Evolutionary conservation across 306 rosid genomes (phyloP).

Genomic region (Mucuna pruriens): DNA sequence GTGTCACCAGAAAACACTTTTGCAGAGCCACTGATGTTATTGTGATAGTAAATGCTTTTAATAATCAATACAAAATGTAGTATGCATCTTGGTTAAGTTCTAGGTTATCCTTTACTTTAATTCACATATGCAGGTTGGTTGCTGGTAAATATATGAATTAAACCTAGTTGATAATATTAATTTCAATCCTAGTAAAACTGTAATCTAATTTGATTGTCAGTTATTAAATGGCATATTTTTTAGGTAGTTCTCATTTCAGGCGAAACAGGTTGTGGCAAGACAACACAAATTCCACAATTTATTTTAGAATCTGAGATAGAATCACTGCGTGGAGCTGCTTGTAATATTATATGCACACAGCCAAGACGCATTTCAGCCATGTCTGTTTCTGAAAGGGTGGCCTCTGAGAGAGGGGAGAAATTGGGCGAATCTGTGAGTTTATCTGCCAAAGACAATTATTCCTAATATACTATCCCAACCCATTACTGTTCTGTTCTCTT

Average conservation of each 20-base stretch:
- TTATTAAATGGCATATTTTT: slow-evolving; percentile 28
- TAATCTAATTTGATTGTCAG: slow-evolving; percentile 20
- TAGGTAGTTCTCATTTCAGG: slow-evolving; percentile 91
- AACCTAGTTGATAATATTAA: slow-evolving; percentile 3
- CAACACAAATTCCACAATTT: slow-evolving; percentile 97
- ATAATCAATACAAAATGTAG: background rate
- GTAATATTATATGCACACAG: slow-evolving; percentile 92
- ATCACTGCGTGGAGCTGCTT: slow-evolving; percentile 72
- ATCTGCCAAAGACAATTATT: slow-evolving; percentile 36
- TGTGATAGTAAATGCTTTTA: background rate
- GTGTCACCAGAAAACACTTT: background rate
- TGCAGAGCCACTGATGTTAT: background rate
- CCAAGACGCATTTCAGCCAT: slow-evolving; percentile 97
- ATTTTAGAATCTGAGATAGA: slow-evolving; percentile 91
- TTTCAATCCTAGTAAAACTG: background rate
- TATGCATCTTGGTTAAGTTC: background rate
- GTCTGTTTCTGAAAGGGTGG: slow-evolving; percentile 97
- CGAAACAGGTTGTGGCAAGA: slow-evolving; percentile 99
- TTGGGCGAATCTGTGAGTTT: slow-evolving; percentile 96
- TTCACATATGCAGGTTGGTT: slow-evolving; percentile 22
- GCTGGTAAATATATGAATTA: slow-evolving; percentile 23
- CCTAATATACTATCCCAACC: slow-evolving; percentile 2
- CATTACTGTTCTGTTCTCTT: slow-evolving; percentile 23
- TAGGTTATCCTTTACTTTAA: slow-evolving; percentile 16
- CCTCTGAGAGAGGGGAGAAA: slow-evolving; percentile 91